Conservation (phyloP, 2,329 filamentous ascomycete species). For the Botrytis galanthina region DNA sequence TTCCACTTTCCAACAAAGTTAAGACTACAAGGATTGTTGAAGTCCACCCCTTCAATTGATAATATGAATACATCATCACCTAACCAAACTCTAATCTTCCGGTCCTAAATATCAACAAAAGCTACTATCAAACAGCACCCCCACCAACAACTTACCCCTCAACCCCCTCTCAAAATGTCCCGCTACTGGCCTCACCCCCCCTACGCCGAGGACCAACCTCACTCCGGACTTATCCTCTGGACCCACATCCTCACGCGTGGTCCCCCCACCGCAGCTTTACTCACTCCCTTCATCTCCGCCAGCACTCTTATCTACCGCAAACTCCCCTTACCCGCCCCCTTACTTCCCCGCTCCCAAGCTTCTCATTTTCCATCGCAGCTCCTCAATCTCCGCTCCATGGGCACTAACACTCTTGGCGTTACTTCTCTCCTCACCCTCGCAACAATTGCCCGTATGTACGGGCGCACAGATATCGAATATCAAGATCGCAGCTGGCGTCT, state of each 20-base stretch:
- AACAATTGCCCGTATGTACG: conserved; percentile 51
- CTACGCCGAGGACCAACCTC: conserved; percentile 63
- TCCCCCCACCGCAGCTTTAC: conserved; percentile 51
- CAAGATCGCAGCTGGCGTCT: conserved; percentile 61
- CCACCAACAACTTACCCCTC: not conserved
- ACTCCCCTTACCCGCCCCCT: conserved; percentile 14
- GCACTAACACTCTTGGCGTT: conserved; percentile 47
- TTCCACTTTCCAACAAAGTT: not conserved
- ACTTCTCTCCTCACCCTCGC: conserved; percentile 45
- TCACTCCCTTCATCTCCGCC: conserved; percentile 45
- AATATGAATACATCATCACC: not conserved
- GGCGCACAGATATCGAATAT: conserved; percentile 60
- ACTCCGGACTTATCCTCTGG: conserved; percentile 53
- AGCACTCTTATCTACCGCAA: conserved; percentile 25
- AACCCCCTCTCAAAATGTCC: conserved; percentile 47
- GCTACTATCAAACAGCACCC: not conserved
- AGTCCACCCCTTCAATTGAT: not conserved
- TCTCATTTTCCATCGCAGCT: conserved; percentile 36
- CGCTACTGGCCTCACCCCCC: conserved; percentile 50
- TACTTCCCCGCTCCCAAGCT: not conserved
- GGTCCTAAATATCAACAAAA: not conserved
- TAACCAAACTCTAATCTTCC: not conserved
- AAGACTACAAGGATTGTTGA: not conserved
- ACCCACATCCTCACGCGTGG: conserved; percentile 58
- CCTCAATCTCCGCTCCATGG: conserved; percentile 45